A percentile compares a stretch with the other conserved stretches of the same genome.
Conservation (phyloP, 345 rosid species). For the Citrus cavaleriei region DNA sequence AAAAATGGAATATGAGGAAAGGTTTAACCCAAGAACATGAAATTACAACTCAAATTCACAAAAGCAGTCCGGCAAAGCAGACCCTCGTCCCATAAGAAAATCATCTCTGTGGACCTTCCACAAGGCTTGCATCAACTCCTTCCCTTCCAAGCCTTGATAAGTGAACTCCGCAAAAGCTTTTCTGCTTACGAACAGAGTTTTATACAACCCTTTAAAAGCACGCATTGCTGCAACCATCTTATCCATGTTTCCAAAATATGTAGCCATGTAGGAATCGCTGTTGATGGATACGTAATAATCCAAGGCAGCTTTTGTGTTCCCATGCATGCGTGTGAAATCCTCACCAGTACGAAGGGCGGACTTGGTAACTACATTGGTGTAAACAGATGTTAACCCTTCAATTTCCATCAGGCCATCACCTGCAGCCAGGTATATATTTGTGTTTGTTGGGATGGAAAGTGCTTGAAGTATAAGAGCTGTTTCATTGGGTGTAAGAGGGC, state of each 20-base stretch:
- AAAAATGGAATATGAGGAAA: slow-evolving; percentile 14
- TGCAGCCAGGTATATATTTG: slow-evolving; percentile 87
- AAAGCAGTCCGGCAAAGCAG: slow-evolving; percentile 80
- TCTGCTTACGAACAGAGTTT: slow-evolving; percentile 74
- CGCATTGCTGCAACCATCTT: slow-evolving; percentile 89
- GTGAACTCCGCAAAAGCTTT: slow-evolving; percentile 53
- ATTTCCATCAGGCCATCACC: slow-evolving; percentile 96
- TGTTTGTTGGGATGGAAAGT: slow-evolving; percentile 62
- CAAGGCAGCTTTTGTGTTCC: slow-evolving; percentile 94
- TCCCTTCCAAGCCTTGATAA: slow-evolving; percentile 40
- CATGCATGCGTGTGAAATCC: slow-evolving; percentile 85
- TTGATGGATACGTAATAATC: slow-evolving; percentile 89
- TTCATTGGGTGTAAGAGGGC: slow-evolving; percentile 87
- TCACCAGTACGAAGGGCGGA: slow-evolving; percentile 66
- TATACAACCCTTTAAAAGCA: slow-evolving; percentile 56
- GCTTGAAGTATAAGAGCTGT: slow-evolving; percentile 75
- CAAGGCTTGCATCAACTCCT: slow-evolving; percentile 54
- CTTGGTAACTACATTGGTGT: slow-evolving; percentile 65
- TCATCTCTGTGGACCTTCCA: slow-evolving; percentile 68
- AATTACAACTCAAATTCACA: slow-evolving; percentile 59
- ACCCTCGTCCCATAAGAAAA: slow-evolving; percentile 71
- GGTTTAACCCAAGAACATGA: background rate
- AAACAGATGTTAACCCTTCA: slow-evolving; percentile 70
- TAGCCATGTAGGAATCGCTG: slow-evolving; percentile 82
- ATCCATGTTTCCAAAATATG: slow-evolving; percentile 97